Evolutionary conservation across 2,329 filamentous ascomycete genomes (phyloP), one percentile per base, ranked within the genome.

Genomic region (Trichoderma semiorbis): DNA sequence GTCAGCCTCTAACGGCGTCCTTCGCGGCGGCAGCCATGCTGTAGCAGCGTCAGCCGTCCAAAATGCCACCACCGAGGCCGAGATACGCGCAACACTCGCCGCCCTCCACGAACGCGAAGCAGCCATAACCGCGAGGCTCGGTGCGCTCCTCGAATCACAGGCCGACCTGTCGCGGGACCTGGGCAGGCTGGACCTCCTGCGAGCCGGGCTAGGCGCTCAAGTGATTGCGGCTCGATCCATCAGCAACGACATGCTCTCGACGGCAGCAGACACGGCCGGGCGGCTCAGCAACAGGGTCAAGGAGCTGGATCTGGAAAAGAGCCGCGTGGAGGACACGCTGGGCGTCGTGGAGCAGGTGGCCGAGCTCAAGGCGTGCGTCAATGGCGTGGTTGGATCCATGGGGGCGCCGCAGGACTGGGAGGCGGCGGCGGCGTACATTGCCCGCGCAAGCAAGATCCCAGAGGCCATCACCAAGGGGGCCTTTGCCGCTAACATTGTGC

Each of bases 401-500:
- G 96, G 95, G 39, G 95, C 95, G 5, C 94, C 96, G 55, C 96
- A 99, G 81, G 96, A 99, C 83, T 99, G 96, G 96, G 96, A 99
- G 82, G 96, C 94, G 3, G 96, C 96, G 4, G 96, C 96, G 2
- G 92, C 89, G 61, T 98, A 98, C 81, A 87, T 99, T 72, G 90
- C 92, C 74, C 89, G 95, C 58, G 95, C 96, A 7, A 90, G 90
- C 73, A 90, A 92, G 75, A 90, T 99, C 14, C 95, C 95, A 0
- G 87, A 90, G 65, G 86, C 92, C 1, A 95, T 99, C 65, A 87
- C 95, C 65, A 88, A 92, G 75, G 94, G 96, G 30, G 88, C 90
- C 18, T 99, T 99, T 79, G 95, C 96, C 0, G 92, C 95, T 43
- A 90, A 94, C 74, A 95, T 97, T 79, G 96, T 99, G 10, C 96